A percentile compares a stretch with the other conserved stretches of the same genome.
phyloP scores from a whole-genome alignment of 352 stramenopile genomes.

The Globisporangium paddicum region DNA sequence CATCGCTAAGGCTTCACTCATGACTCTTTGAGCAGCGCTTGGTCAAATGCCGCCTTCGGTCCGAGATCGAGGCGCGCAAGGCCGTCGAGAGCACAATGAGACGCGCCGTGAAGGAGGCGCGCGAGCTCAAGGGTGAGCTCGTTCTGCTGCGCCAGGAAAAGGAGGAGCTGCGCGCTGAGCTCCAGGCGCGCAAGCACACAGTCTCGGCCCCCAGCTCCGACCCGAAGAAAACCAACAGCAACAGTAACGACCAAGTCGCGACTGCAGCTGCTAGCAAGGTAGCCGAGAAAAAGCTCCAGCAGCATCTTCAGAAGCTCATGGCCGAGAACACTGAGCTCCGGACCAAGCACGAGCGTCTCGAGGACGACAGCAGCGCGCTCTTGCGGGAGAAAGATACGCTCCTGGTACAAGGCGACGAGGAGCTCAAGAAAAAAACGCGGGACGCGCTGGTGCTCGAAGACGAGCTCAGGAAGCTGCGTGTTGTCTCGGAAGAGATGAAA shows the following conservation, averaged over 20 bases:
- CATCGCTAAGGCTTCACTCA: background rate
- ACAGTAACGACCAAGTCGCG: background rate
- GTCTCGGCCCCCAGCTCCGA: constrained; percentile 9
- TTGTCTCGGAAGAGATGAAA: constrained; percentile 19
- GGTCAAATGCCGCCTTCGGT: constrained; percentile 73
- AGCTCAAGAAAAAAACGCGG: constrained; percentile 18
- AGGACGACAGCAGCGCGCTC: constrained; percentile 31
- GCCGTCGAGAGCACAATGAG: constrained; percentile 71
- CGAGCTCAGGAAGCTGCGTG: constrained; percentile 31
- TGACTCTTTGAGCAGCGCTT: constrained; percentile 30
- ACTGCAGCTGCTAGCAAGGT: constrained; percentile 14
- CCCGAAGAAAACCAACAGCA: constrained; percentile 2
- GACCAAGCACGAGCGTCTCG: constrained; percentile 14
- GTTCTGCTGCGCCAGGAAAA: constrained; percentile 72
- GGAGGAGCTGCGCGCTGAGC: constrained; percentile 38
- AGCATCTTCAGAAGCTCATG: constrained; percentile 27
- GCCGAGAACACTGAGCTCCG: constrained; percentile 14
- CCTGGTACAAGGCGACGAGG: constrained; percentile 16
- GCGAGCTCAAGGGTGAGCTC: constrained; percentile 75
- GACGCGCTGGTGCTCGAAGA: constrained; percentile 19
- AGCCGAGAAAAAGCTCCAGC: constrained; percentile 29
- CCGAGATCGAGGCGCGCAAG: constrained; percentile 70
- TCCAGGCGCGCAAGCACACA: constrained; percentile 12
- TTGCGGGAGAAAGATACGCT: constrained; percentile 16
- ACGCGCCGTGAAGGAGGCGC: constrained; percentile 59